These are phyloP conservation scores for Andrographis paniculata DNA, from an alignment of 305 asterid genomes.

Conservation along the genomic window DNA sequence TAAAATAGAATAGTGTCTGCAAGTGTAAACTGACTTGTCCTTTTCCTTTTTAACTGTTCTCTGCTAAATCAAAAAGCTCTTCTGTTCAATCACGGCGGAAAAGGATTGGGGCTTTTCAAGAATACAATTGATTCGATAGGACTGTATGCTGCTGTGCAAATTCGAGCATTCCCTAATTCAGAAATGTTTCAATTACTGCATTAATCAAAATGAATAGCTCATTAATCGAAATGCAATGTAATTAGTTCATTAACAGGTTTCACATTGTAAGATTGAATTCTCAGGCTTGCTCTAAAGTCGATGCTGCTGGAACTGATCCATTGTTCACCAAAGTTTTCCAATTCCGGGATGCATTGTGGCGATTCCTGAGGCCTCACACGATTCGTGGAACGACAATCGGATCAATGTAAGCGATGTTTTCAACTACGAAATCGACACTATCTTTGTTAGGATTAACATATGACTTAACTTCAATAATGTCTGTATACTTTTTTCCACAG, in stretches of 20 bases:
- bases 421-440: not conserved
- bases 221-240: constrained; percentile 9
- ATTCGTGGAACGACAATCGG: constrained; percentile 95
- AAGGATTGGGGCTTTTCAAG: no score
- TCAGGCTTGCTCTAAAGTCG: constrained; percentile 88
- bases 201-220: no score
- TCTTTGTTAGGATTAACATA: not conserved
- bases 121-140: no score
- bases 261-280: constrained; percentile 31
- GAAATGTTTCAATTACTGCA: no score
- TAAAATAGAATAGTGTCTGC: no score
- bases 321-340: constrained; percentile 40
- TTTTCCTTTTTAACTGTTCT: no score
- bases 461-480: constrained; percentile 10
- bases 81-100: no score
- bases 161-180: no score
- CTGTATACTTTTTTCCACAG: constrained; percentile 47
- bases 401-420: constrained; percentile 53
- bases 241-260: constrained; percentile 19
- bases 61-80: no score
- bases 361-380: constrained; percentile 96
- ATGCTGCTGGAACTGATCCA: constrained; percentile 69
- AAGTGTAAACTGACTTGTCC: no score
- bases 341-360: constrained; percentile 90
- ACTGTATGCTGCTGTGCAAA: no score